Evolutionary conservation across 2,329 filamentous ascomycete species (phyloP), one percentile per base, ranked within the genome.

Genomic region (Diaporthe sp.): DNA sequence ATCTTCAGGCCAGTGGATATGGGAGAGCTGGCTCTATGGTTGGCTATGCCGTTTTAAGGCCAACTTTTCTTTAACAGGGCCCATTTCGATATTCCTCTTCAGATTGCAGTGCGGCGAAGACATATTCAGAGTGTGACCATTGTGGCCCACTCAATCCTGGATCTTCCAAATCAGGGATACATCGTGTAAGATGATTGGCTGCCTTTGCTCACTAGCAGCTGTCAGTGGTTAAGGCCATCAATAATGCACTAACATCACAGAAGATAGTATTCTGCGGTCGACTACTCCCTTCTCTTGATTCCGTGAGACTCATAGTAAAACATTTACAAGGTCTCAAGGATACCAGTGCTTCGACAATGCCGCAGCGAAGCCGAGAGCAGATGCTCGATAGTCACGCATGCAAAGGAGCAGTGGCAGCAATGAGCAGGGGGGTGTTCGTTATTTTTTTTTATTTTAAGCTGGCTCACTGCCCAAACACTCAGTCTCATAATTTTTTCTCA

Each of bases 101-200:
- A 9, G 17, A 12, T 33, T 33, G 25, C 5, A 12, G 19, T 5
- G 28, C 33, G 19, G 22, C 22, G n/a, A 47, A n/a, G 3, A 47
- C 17, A n/a, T 3, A 6, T 47, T n/a, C n/a, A n/a, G n/a, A n/a
- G 5, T 38, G 10, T 22, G 28, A 55, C 17, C 30, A 40, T 25
- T 33, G 33, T 13, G 55, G 33, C 19, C 55, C 55, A 22, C 55
- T 15, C 22, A 35, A 9, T n/a, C 30, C 8, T 33, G 55, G 30
- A n/a, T 22, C 30, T 2, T 30, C 52, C 25, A 30, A 54, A 54
- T 28, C 25, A 13, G 15, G 19, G 30, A 35, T 0, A 35, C 17
- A 19, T 7, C 19, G 17, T 67, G 61, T 50, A 67, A 67, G 42
- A 67, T 50, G 61, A 67, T 67, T 67, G 61, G 61, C 61, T 66